A percentile compares a stretch with the other conserved stretches of the same genome.
Evolutionary conservation across 2,329 filamentous ascomycete species (phyloP).

Genomic region (Colletotrichum australisinense): DNA sequence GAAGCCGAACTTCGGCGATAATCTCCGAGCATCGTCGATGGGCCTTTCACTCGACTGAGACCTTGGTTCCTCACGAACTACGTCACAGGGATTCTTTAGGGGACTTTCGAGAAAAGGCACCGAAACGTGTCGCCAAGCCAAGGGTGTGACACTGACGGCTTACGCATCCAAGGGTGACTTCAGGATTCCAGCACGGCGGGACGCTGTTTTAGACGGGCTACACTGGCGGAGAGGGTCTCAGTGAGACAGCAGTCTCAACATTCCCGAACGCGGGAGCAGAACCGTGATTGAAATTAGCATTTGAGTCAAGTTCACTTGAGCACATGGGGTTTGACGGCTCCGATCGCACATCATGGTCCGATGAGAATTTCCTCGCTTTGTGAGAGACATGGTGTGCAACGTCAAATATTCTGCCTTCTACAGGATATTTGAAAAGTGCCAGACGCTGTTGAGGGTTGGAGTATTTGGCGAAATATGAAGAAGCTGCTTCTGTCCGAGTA

Average conservation of each 20-base stretch:
- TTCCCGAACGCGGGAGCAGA: slow-evolving; percentile 21
- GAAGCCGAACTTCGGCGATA: not conserved
- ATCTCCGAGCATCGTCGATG: not conserved
- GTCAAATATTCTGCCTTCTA: not conserved
- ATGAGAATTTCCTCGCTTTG: slow-evolving; percentile 2
- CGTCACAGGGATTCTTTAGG: not conserved
- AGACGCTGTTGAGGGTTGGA: not conserved
- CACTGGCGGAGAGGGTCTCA: not conserved
- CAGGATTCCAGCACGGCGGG: slow-evolving; percentile 10
- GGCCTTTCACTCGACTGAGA: not conserved
- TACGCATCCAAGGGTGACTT: not conserved
- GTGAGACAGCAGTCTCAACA: slow-evolving; percentile 28
- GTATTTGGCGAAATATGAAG: slow-evolving; percentile 10
- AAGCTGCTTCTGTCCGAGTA: not conserved
- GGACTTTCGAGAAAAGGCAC: not conserved
- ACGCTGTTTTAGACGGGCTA: not conserved
- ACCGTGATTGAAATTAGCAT: slow-evolving; percentile 24
- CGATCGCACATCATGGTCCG: slow-evolving; percentile 5
- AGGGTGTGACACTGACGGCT: not conserved
- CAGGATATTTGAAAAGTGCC: not conserved
- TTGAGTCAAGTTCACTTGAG: slow-evolving; percentile 2
- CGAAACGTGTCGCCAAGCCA: slow-evolving; percentile 2
- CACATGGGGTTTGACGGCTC: not conserved
- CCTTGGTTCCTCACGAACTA: not conserved
- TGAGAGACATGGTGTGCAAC: slow-evolving; percentile 2